These are phyloP conservation scores for Panellus pusillus DNA, from an alignment of 768 basidiomycete genomes.

Conservation along the genomic window DNA sequence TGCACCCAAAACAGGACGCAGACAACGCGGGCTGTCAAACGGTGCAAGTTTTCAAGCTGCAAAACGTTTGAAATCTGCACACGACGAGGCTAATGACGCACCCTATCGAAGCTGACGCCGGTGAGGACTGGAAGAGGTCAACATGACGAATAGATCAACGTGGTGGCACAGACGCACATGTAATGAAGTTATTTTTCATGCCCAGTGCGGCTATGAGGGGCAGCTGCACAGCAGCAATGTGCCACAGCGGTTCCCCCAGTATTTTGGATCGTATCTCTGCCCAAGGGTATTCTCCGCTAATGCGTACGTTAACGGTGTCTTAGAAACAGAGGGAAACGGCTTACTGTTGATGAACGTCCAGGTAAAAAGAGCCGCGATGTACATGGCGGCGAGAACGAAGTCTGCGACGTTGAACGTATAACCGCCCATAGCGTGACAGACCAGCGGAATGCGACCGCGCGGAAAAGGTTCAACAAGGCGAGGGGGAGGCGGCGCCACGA, in stretches of 20 bases:
- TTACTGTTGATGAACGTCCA: conserved; percentile 32
- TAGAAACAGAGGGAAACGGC: neutral
- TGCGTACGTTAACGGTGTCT: too few relatives aligned
- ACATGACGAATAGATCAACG: neutral
- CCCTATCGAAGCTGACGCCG: conserved; percentile 33
- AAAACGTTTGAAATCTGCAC: neutral
- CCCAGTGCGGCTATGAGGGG: conserved; percentile 47
- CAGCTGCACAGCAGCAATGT: conserved; percentile 38
- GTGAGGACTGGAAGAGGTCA: conserved; percentile 33
- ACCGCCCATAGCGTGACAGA: conserved; percentile 15
- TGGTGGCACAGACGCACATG: conserved; percentile 30
- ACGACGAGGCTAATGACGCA: neutral
- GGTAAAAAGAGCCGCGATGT: conserved; percentile 27
- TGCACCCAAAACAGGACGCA: conserved; percentile 40
- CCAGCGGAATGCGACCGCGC: conserved; percentile 26
- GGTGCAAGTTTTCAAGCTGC: conserved; percentile 37
- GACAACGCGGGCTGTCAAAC: conserved; percentile 40
- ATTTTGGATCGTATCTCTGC: conserved; percentile 5
- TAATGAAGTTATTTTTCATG: conserved; percentile 50
- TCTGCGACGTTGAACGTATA: conserved; percentile 31
- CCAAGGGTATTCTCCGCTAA: conserved; percentile 19
- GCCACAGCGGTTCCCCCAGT: conserved; percentile 29
- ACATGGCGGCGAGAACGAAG: conserved; percentile 25
- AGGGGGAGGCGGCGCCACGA: neutral
- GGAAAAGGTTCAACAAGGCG: conserved; percentile 24